Percentiles rank a stretch among this genome's conserved stretches.
Conservation (phyloP, 2,329 filamentous ascomycete genomes). For the Exophiala alcalophila region DNA sequence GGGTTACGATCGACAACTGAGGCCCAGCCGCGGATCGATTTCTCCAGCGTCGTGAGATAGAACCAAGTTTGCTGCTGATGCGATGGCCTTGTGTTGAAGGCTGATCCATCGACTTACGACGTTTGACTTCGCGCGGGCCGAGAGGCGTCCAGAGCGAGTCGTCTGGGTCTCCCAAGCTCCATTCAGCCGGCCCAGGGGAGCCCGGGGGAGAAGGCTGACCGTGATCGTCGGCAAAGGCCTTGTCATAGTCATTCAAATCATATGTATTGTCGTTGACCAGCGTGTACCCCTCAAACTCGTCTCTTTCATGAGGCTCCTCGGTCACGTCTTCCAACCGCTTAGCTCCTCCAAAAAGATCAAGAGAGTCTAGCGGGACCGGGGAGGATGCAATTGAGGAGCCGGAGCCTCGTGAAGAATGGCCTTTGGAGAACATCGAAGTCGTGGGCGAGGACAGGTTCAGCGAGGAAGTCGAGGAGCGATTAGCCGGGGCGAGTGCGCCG, state of each 20-base stretch:
- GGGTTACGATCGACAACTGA: constrained; percentile 60
- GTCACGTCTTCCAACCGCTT: constrained; percentile 78
- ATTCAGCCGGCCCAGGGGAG: constrained; percentile 21
- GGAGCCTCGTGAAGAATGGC: constrained; percentile 28
- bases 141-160: constrained; percentile 18
- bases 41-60: constrained; percentile 55
- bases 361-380: constrained; percentile 48
- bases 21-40: constrained; percentile 47
- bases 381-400: constrained; percentile 60
- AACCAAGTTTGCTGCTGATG: constrained; percentile 60
- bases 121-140: constrained; percentile 48
- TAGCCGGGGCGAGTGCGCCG: constrained; percentile 10
- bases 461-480: constrained; percentile 18
- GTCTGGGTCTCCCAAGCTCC: constrained; percentile 21
- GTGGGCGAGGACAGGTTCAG: constrained; percentile 23
- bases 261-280: constrained; percentile 20
- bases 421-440: constrained; percentile 26
- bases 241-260: constrained; percentile 38
- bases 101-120: constrained; percentile 58
- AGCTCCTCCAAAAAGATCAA: constrained; percentile 49
- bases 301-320: constrained; percentile 58
- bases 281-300: constrained; percentile 25
- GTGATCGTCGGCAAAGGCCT: constrained; percentile 19
- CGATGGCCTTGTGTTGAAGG: constrained; percentile 62
- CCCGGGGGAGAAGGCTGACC: constrained; percentile 14